Percentiles rank a stretch among this genome's conserved stretches.
These are phyloP conservation scores for Psilocybe cubensis DNA, from an alignment of 768 basidiomycete genomes.

Conservation along the genomic window DNA sequence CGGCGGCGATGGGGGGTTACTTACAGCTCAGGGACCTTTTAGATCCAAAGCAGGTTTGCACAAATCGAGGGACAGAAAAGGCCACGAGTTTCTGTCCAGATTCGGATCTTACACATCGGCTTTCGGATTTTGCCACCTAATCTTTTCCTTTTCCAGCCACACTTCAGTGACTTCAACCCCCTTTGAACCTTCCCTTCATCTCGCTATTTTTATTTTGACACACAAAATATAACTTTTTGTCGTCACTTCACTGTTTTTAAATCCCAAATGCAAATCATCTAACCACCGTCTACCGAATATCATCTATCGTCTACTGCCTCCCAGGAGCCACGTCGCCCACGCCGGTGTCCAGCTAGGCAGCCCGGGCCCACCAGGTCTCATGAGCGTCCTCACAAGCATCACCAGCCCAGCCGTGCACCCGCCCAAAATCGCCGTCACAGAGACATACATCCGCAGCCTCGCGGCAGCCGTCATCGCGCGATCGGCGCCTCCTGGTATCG, in stretches of 20 bases:
- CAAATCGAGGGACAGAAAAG: not conserved
- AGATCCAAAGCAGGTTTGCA: too few relatives aligned
- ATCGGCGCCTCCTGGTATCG: constrained; percentile 85
- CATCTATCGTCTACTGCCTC: constrained; percentile 53
- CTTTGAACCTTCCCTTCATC: too few relatives aligned
- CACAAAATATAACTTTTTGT: too few relatives aligned
- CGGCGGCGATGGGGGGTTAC: too few relatives aligned
- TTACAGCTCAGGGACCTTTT: too few relatives aligned
- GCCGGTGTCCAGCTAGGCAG: constrained; percentile 57
- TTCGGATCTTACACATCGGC: constrained; percentile 50
- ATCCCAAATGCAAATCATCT: not conserved
- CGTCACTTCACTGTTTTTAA: constrained; percentile 11
- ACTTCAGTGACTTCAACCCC: too few relatives aligned
- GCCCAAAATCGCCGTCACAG: constrained; percentile 72
- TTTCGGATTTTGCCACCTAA: constrained; percentile 33
- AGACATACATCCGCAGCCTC: constrained; percentile 72
- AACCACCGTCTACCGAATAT: not conserved
- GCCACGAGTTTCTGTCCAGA: constrained; percentile 26
- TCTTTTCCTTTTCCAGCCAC: too few relatives aligned
- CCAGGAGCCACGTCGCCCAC: constrained; percentile 72
- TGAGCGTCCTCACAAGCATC: constrained; percentile 69
- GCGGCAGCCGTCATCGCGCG: constrained; percentile 73
- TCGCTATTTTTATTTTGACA: too few relatives aligned
- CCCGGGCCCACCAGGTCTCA: constrained; percentile 60
- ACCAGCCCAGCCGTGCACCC: constrained; percentile 75